Percentiles rank a stretch among this genome's conserved stretches.
These are phyloP conservation scores for Babesia caballi DNA, from an alignment of 169 alveolate species.

Conservation along the genomic window DNA sequence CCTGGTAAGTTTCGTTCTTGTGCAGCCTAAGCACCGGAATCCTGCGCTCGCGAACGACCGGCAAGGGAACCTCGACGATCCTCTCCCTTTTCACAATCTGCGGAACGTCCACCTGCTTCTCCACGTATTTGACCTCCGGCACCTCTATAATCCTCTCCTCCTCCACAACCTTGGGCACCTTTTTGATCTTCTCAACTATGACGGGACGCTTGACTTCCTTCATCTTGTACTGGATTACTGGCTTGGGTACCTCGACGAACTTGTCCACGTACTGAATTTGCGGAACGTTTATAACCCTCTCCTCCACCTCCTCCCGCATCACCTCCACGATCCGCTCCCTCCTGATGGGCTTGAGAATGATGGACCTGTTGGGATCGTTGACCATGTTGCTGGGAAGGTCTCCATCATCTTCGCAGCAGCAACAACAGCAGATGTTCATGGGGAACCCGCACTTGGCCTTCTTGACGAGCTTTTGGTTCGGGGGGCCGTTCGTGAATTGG, in stretches of 20 bases:
- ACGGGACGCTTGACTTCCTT: slow-evolving; percentile 86
- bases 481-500: not conserved
- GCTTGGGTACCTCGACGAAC: slow-evolving; percentile 87
- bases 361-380: slow-evolving; percentile 56
- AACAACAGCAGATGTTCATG: slow-evolving; percentile 2
- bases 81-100: slow-evolving; percentile 84
- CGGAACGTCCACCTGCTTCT: slow-evolving; percentile 87
- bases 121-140: slow-evolving; percentile 82
- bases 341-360: slow-evolving; percentile 72
- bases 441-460: slow-evolving; percentile 2
- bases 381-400: not conserved
- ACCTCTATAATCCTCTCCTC: slow-evolving; percentile 88
- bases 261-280: slow-evolving; percentile 86
- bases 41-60: slow-evolving; percentile 83
- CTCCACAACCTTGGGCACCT: slow-evolving; percentile 83
- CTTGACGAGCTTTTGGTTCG: not conserved
- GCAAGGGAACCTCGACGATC: slow-evolving; percentile 84
- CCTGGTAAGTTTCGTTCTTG: slow-evolving; percentile 81
- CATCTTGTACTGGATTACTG: slow-evolving; percentile 77
- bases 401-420: slow-evolving; percentile 14
- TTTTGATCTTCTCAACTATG: slow-evolving; percentile 81
- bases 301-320: slow-evolving; percentile 83
- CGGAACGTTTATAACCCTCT: slow-evolving; percentile 86
- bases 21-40: slow-evolving; percentile 84
- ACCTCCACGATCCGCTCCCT: slow-evolving; percentile 87